Evolutionary conservation across 768 basidiomycete species (phyloP).

Genomic region (Baorangia bicolor): DNA sequence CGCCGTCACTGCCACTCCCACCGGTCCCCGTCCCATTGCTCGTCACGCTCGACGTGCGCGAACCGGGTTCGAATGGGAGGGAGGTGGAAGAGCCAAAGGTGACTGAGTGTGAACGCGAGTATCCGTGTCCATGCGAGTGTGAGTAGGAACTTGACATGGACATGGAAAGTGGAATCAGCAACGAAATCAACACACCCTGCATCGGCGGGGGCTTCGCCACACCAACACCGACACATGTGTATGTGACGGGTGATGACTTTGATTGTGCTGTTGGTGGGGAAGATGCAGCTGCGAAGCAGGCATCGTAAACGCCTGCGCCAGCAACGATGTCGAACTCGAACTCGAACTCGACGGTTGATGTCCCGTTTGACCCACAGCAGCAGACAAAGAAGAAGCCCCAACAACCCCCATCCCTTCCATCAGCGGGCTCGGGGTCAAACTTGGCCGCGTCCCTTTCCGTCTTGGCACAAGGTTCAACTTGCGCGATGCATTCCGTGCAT

Average conservation of each 20-base stretch:
- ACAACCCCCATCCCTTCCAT: not conserved
- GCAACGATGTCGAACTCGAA: slow-evolving; percentile 36
- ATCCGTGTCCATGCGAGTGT: not conserved
- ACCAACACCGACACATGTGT: not conserved
- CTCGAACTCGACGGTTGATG: slow-evolving; percentile 34
- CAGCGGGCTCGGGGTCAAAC: slow-evolving; percentile 17
- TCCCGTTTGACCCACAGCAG: slow-evolving; percentile 3
- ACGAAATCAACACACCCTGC: slow-evolving; percentile 28
- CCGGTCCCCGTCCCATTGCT: too few relatives aligned
- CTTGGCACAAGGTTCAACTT: slow-evolving; percentile 52
- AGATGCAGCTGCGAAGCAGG: slow-evolving; percentile 7
- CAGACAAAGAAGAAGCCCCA: not conserved
- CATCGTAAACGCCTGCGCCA: slow-evolving; percentile 40
- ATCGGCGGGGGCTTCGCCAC: slow-evolving; percentile 20
- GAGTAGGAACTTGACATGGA: not conserved
- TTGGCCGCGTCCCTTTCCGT: slow-evolving; percentile 27
- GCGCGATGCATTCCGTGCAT: too few relatives aligned
- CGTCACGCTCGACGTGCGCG: too few relatives aligned
- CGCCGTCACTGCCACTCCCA: too few relatives aligned
- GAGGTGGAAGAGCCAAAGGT: too few relatives aligned
- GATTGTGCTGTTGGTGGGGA: not conserved
- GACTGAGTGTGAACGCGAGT: too few relatives aligned
- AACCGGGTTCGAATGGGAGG: too few relatives aligned
- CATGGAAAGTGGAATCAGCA: slow-evolving; percentile 28
- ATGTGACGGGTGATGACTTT: not conserved